Base-by-base conservation (phyloP, 257 asterid genomes). In the Solanum pennellii region DNA sequence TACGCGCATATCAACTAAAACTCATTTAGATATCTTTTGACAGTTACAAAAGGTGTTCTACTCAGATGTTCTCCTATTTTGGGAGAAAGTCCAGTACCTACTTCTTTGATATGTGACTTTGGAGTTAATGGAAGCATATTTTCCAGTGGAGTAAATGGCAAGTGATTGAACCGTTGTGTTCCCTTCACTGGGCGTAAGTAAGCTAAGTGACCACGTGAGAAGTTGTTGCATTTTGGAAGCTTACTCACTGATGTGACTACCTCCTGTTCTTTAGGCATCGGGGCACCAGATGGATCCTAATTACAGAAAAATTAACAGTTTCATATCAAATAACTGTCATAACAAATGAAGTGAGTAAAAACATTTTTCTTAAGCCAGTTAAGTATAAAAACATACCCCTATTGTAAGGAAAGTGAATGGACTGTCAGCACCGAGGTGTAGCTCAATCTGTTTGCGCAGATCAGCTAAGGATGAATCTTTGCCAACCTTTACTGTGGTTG, bases 381-480 rank as follows among this genome's bases (percentile, higher is more conserved):
- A 82, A 60, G 79, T 41, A 68, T 45, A 20, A 66, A 66, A 52
- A 29, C 87, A 49, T 88, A 94, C 98, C 94, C 94, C 94, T 86
- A 93, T 93, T 79, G 83, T 92, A 86, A 94, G 98, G 90, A 92
- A 94, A 18, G 92, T 90, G 87, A 96, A 96, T 12, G 92, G 93
- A 65, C 91, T 93, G 49, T 92, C 96, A 39, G 92, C 92, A 2
- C 93, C 94, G 37, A 96, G 93, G 89, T 96, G 91, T 86, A 92
- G 91, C 87, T 96, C 99, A n/a, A 96, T 93, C 93, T 93, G 88
- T 92, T 95, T 96, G 89, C 99, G 86, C 86, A 96, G 88, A 82
- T 96, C 98, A 85, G 99, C 98, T 37, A 96, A 94, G 47, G 94
- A 94, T 9, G 98, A 93, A 82, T 93, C 97, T 86, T 90, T 94